These are phyloP conservation scores for Crithidia bombi DNA, from an alignment of 208 protist genomes.

Conservation along the genomic window DNA sequence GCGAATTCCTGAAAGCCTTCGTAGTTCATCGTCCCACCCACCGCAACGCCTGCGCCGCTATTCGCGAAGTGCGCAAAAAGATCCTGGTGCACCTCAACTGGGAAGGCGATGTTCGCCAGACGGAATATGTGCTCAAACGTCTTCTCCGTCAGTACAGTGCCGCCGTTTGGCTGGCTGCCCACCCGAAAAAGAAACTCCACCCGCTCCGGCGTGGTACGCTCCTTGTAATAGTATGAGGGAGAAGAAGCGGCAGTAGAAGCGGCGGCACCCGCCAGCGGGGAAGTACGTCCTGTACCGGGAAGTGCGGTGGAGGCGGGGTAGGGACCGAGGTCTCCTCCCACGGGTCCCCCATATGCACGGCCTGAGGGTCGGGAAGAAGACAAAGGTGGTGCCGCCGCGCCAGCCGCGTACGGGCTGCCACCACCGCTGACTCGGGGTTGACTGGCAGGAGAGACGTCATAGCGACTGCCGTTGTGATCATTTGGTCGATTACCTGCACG, in stretches of 20 bases:
- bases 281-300: neutral
- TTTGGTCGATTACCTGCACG: conserved; percentile 3
- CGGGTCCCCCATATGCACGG: neutral
- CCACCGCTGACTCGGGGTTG: conserved; percentile 14
- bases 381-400: neutral
- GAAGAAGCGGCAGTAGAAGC: neutral
- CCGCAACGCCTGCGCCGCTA: conserved; percentile 1
- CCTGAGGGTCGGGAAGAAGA: neutral
- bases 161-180: conserved; percentile 22
- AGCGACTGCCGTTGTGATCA: conserved; percentile 13
- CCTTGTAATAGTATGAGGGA: conserved; percentile 44
- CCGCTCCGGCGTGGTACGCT: conserved; percentile 58
- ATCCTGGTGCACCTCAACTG: conserved; percentile 60
- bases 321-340: neutral
- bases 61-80: conserved; percentile 59
- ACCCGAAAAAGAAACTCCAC: conserved; percentile 64
- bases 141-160: conserved; percentile 24
- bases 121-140: conserved; percentile 69
- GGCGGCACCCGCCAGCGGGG: neutral
- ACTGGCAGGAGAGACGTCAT: conserved; percentile 13
- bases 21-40: conserved; percentile 39
- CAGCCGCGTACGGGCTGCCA: conserved; percentile 15
- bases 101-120: conserved; percentile 57
- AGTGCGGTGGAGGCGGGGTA: conserved; percentile 21
- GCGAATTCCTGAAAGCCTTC: conserved; percentile 69